Conservation (phyloP, 495 filamentous ascomycete species). For the Darksidea phi region DNA sequence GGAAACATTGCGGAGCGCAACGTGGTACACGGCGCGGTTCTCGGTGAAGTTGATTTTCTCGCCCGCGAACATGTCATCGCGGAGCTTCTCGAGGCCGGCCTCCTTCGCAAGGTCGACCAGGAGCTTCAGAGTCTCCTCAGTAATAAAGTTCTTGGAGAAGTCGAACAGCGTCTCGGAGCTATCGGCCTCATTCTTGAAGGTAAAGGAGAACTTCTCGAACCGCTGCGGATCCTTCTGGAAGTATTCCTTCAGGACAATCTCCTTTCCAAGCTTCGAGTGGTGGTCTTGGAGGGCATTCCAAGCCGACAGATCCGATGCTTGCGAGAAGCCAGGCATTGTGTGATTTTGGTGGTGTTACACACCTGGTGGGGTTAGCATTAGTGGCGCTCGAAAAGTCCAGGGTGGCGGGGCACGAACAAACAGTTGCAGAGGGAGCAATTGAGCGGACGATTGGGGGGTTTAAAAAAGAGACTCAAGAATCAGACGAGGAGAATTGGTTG, state of each 20-base stretch:
- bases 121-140: conserved; percentile 82
- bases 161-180: conserved; percentile 88
- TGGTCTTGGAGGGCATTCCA: conserved; percentile 90
- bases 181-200: conserved; percentile 76
- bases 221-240: conserved; percentile 86
- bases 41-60: conserved; percentile 99
- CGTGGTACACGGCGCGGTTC: conserved; percentile 92
- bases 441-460: conserved; percentile 1
- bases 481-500: conserved; percentile 1
- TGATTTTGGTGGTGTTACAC: conserved; percentile 4
- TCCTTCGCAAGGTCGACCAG: conserved; percentile 88
- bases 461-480: background rate
- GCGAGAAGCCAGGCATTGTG: conserved; percentile 57
- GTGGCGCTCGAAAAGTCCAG: background rate
- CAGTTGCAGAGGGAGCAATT: conserved; percentile 14
- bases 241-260: conserved; percentile 87
- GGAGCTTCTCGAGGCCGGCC: conserved; percentile 84
- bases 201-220: conserved; percentile 85
- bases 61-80: conserved; percentile 94
- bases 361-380: conserved; percentile 7
- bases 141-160: conserved; percentile 98
- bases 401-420: conserved; percentile 7
- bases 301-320: conserved; percentile 75
- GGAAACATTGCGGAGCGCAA: conserved; percentile 82
- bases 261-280: conserved; percentile 75